A percentile compares a stretch with the other conserved stretches of the same genome.
Evolutionary conservation across 768 basidiomycete genomes (phyloP).

Genomic region (Leccinum subgranulosum): DNA sequence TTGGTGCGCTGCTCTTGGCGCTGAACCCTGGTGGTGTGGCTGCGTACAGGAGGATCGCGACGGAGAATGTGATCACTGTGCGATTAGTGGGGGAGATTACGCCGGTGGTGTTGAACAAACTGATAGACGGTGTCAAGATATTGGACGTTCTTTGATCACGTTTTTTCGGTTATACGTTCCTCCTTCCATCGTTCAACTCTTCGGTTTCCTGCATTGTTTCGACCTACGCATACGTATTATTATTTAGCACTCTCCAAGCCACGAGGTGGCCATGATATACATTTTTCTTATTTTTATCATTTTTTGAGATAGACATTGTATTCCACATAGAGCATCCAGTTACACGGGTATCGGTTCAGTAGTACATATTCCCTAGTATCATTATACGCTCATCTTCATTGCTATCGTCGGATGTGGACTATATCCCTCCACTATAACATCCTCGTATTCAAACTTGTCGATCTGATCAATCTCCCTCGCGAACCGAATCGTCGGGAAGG

Average conservation of each 20-base stretch:
- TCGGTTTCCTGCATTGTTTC: too few relatives aligned
- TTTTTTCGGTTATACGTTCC: too few relatives aligned
- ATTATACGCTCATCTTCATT: constrained; percentile 94
- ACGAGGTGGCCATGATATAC: too few relatives aligned
- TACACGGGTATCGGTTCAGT: constrained; percentile 2
- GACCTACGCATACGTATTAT: too few relatives aligned
- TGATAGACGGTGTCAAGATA: neutral
- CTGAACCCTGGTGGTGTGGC: neutral
- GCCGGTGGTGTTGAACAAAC: neutral
- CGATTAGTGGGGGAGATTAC: neutral
- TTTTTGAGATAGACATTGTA: neutral
- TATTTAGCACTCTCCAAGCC: too few relatives aligned
- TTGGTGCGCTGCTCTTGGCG: neutral
- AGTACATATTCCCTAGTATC: neutral
- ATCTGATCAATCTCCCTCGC: constrained; percentile 65
- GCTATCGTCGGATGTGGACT: constrained; percentile 77
- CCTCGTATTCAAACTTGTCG: constrained; percentile 76
- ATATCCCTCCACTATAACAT: constrained; percentile 86
- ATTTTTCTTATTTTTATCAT: too few relatives aligned
- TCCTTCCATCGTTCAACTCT: too few relatives aligned
- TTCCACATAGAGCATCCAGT: neutral
- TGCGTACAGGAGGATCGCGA: constrained; percentile 10
- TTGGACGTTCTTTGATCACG: neutral
- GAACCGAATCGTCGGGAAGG: constrained; percentile 82
- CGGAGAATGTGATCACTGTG: constrained; percentile 10